Conservation (phyloP, 1,284 basidiomycete species). For the Amylostereum areolatum region DNA sequence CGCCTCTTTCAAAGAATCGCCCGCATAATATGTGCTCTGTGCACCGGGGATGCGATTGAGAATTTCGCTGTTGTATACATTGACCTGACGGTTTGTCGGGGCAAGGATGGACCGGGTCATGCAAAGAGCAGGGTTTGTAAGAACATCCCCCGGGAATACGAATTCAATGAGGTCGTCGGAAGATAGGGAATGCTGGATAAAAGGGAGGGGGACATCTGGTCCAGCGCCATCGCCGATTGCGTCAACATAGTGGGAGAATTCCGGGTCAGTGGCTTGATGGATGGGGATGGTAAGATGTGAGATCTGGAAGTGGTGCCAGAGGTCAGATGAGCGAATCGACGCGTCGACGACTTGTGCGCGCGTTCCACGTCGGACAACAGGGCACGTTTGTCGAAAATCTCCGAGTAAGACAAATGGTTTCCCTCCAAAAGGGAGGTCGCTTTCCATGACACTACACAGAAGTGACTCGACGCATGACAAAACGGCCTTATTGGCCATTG, state of each 20-base stretch:
- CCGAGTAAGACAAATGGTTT: constrained; percentile 30
- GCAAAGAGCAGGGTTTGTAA: constrained; percentile 21
- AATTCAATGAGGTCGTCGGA: constrained; percentile 27
- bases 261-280: constrained; percentile 29
- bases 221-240: constrained; percentile 30
- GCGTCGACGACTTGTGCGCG: constrained; percentile 24
- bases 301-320: constrained; percentile 26
- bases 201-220: constrained; percentile 19
- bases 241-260: constrained; percentile 31
- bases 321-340: constrained; percentile 29
- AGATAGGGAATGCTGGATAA: constrained; percentile 8
- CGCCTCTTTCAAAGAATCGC: constrained; percentile 24
- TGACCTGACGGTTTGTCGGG: constrained; percentile 30
- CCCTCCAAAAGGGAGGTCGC: constrained; percentile 27
- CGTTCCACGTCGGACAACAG: constrained; percentile 25
- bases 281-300: constrained; percentile 26
- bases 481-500: constrained; percentile 31
- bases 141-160: constrained; percentile 25
- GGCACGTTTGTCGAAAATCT: constrained; percentile 34
- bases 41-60: constrained; percentile 19
- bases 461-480: constrained; percentile 28
- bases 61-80: constrained; percentile 28
- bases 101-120: constrained; percentile 29
- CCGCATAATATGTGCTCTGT: constrained; percentile 20
- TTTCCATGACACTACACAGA: constrained; percentile 11